A percentile compares a stretch with the other conserved stretches of the same genome.
phyloP scores from a whole-genome alignment of 2,329 filamentous ascomycete species.

The Aspergillus costaricaensis region DNA sequence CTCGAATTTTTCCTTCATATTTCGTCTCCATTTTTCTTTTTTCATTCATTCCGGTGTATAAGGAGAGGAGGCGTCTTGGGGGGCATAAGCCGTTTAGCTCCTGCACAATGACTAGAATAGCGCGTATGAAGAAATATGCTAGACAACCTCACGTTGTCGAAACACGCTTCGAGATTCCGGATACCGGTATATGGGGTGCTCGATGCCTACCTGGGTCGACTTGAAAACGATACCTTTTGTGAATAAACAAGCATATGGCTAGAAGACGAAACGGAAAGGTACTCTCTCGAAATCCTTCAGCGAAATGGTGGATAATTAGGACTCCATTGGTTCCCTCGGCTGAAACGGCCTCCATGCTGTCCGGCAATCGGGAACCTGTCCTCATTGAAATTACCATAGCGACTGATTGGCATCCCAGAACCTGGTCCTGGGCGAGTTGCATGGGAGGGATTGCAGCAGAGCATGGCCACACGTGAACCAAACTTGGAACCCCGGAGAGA shows the following conservation, averaged over 20 bases:
- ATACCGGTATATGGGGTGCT: not conserved
- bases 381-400: constrained; percentile 55
- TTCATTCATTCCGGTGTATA: not conserved
- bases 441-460: constrained; percentile 92
- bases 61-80: not conserved
- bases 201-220: not conserved
- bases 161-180: not conserved
- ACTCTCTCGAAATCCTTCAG: constrained; percentile 22
- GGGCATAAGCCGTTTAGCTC: not conserved
- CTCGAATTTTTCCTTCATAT: not conserved
- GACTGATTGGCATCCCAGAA: constrained; percentile 66
- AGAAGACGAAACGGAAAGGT: not conserved
- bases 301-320: constrained; percentile 41
- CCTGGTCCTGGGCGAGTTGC: constrained; percentile 86
- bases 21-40: not conserved
- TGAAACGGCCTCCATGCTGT: constrained; percentile 40
- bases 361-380: constrained; percentile 42
- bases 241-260: not conserved
- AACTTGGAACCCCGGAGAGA: constrained; percentile 98
- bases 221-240: not conserved
- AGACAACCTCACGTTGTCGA: not conserved
- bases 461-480: constrained; percentile 96
- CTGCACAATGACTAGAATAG: not conserved
- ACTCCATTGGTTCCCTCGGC: constrained; percentile 41
- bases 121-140: not conserved